Evolutionary conservation across 257 asterid species (phyloP), one percentile per base, ranked within the genome.

Genomic region (Primulina eburnea): DNA sequence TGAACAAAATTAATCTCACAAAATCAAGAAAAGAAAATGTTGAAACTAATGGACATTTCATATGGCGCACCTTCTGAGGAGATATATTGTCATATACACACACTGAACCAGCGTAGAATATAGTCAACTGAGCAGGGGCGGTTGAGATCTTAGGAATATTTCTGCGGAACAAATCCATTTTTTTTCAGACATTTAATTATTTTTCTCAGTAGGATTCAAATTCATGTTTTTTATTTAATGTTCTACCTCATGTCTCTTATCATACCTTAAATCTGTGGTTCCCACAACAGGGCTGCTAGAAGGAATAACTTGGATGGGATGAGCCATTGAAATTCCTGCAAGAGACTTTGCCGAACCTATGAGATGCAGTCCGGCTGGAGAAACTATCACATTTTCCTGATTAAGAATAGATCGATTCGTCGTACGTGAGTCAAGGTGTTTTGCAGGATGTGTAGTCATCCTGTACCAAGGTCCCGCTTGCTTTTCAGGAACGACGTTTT

Each of bases 81-180:
- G 97, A 85, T 68, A 90, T 61, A 68, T 88, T 81, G 64, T 92
- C 97, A 24, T 80, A 90, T 8, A 88, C 95, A 14, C 95, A 88
- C 10, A 92, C 96, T 0, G 96, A 82, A 59, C 98, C 98, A 53
- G 84, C 84, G 73, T 86, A 92, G 72, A 92, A 92, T 71, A 92
- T 85, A 76, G 97, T 92, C 81, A 92, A 63, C 87, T 92, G 97
- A 68, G 96, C 86, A 55, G 96, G 88, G 29, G 82, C 73, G 12
- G 61, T 76, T 1, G 90, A 62, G 67, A 71, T 65, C 82, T 70
- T 83, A 30, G 83, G 47, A 65, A 78, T 68, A 65, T 70, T 85
- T 82, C 97, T 92, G 66, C 73, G 76, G 17, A 67, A 70, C 40
- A 40, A 38, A 67, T 35, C 38, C 56, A 75, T 43, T 56, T 56